Evolutionary conservation across 2,329 filamentous ascomycete genomes (phyloP).

Genomic region (Nigrospora oryzae): DNA sequence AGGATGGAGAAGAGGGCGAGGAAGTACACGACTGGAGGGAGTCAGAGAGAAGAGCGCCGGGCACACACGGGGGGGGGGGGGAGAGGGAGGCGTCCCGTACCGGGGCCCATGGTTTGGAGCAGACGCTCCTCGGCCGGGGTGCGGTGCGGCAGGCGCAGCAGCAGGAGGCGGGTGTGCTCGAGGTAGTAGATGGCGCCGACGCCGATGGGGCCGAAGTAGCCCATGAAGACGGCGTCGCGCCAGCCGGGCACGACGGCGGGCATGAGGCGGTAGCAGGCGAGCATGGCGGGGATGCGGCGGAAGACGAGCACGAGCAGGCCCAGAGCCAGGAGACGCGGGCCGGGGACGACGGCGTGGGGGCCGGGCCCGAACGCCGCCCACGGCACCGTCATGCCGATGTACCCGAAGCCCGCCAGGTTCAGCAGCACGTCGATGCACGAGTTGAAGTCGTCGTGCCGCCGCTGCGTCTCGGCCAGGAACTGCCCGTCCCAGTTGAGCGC

Average conservation of each 20-base stretch:
- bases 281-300: conserved; percentile 11
- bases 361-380: conserved; percentile 6
- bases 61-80: not conserved
- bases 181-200: conserved; percentile 16
- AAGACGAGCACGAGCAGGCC: conserved; percentile 9
- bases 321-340: conserved; percentile 9
- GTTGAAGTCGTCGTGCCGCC: conserved; percentile 53
- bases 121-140: not conserved
- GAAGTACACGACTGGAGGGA: conserved; percentile 3
- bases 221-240: conserved; percentile 15
- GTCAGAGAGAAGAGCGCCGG: not conserved
- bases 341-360: not conserved
- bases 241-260: conserved; percentile 7
- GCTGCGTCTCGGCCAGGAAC: conserved; percentile 46
- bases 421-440: conserved; percentile 25
- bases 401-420: conserved; percentile 15
- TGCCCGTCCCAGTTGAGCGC: conserved; percentile 54
- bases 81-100: not conserved
- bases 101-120: not conserved
- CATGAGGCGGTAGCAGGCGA: conserved; percentile 8
- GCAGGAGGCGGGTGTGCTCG: not conserved
- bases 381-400: conserved; percentile 14
- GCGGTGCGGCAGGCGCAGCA: not conserved
- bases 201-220: conserved; percentile 19
- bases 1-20: conserved; percentile 25